Percentiles rank a stretch among this genome's conserved stretches.
phyloP scores from a whole-genome alignment of 1,139 yeast genomes.

The Blastobotrys indianensis region DNA sequence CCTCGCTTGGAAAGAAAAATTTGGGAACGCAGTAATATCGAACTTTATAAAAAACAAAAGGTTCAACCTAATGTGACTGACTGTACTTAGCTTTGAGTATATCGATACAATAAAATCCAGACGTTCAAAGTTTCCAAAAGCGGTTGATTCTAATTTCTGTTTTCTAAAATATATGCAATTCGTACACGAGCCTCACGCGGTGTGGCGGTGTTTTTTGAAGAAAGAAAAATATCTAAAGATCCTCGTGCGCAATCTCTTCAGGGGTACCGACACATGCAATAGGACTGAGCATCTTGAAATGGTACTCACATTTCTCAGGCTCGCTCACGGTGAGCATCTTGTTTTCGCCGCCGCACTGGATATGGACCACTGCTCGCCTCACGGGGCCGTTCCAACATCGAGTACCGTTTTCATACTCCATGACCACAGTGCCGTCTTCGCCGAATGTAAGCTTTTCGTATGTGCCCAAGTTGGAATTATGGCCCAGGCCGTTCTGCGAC shows the following conservation, averaged over 20 bases:
- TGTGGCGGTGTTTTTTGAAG: too few species aligned
- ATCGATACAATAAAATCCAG: too few species aligned
- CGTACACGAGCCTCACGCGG: too few species aligned
- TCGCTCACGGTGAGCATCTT: slow-evolving; percentile 65
- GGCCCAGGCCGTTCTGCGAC: slow-evolving; percentile 48
- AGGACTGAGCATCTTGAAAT: slow-evolving; percentile 58
- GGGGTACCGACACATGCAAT: slow-evolving; percentile 48
- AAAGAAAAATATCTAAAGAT: neutral
- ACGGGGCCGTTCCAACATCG: slow-evolving; percentile 94
- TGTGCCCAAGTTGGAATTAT: slow-evolving; percentile 50
- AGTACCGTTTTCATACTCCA: slow-evolving; percentile 57
- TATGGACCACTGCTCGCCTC: slow-evolving; percentile 59
- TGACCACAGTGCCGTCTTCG: slow-evolving; percentile 20
- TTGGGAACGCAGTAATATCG: too few species aligned
- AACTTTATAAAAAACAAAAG: too few species aligned
- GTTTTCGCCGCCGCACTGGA: slow-evolving; percentile 61
- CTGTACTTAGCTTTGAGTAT: too few species aligned
- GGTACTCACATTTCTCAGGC: slow-evolving; percentile 82
- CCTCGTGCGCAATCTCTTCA: slow-evolving; percentile 3
- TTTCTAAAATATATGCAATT: too few species aligned
- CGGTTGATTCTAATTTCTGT: too few species aligned
- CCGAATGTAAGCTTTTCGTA: slow-evolving; percentile 25
- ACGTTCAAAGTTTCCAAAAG: too few species aligned
- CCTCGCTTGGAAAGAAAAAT: too few species aligned
- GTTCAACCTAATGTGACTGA: too few species aligned